A percentile compares a stretch with the other conserved stretches of the same genome.
Evolutionary conservation across 768 basidiomycete genomes (phyloP).

Genomic region (Psilocybe subaeruginosa): DNA sequence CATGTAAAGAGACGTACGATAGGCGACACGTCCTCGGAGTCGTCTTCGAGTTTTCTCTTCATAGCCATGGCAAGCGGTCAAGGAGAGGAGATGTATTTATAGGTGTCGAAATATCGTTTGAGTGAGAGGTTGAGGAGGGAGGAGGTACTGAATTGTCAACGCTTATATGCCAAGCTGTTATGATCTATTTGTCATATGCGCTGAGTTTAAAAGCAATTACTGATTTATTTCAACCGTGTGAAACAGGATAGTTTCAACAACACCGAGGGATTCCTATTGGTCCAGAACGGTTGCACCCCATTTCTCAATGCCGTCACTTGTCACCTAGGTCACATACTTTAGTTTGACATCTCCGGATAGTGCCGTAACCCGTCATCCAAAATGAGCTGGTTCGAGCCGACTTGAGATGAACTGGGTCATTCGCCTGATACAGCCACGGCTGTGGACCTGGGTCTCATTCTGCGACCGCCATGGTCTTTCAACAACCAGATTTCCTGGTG

Average conservation of each 20-base stretch:
- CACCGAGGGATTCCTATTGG: constrained; percentile 27
- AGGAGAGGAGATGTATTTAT: constrained; percentile 20
- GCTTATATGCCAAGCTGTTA: constrained; percentile 33
- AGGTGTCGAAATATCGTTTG: constrained; percentile 15
- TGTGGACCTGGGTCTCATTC: neutral
- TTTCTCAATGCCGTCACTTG: constrained; percentile 1
- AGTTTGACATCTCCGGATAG: neutral
- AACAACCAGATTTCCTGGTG: constrained; percentile 48
- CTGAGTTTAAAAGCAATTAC: constrained; percentile 21
- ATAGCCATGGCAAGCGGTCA: constrained; percentile 53
- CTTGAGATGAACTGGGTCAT: neutral
- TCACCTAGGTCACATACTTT: neutral
- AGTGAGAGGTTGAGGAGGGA: constrained; percentile 22
- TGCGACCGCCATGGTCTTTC: neutral
- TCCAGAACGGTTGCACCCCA: constrained; percentile 2
- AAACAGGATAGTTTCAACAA: constrained; percentile 21
- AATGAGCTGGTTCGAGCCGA: constrained; percentile 10
- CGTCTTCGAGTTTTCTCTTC: constrained; percentile 76
- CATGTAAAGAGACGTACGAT: constrained; percentile 39
- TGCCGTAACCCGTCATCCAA: neutral
- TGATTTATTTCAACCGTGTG: constrained; percentile 17
- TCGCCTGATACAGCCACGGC: neutral
- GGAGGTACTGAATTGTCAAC: constrained; percentile 11
- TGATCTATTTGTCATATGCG: constrained; percentile 23
- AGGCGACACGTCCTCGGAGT: constrained; percentile 54